Base-by-base conservation (phyloP, 2,329 filamentous ascomycete species). In the Leptographium radiaticola region DNA sequence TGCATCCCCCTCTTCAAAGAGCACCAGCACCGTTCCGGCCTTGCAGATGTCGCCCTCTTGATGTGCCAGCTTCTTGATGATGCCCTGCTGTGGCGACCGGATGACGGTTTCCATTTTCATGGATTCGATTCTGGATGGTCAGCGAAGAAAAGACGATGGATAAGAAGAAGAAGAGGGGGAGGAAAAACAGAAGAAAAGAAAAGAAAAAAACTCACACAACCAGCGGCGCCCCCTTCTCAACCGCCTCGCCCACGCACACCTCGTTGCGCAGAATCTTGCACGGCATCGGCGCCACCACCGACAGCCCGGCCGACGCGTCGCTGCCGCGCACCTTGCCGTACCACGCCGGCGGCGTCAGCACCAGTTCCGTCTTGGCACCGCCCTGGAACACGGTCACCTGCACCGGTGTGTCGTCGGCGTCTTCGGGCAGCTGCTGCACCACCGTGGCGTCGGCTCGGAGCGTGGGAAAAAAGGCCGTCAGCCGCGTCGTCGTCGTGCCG, bases 241-340 rank as follows among this genome's bases (percentile, higher is more conserved):
- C 93, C 48, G 69, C 70, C 59, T 95, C 81, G 0, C 93, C 93
- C 61, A 89, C 89, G 33, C 76, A 71, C 0, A 96, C 89, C 67
- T 95, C 87, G 49, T 96, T 93, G 59, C 88, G 82, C 57, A 98
- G 71, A 31, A 98, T 85, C 71, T 97, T 97, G 71, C 93, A 97
- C 2, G 93, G 93, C 93, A 98, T 98, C 0, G 93, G 93, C 25
- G 93, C 89, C 30, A 87, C 76, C 1, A 97, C 89, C 52, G 86
- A 93, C 56, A 91, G 90, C 8, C 83, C 76, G 0, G 79, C 77
- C 63, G 95, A 88, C 66, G 38, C 39, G 38, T 57, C 56, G 58
- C 87, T 71, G 0, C 91, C 90, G 9, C 96, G 74, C 0, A 89
- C 89, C 69, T 94, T 91, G 62, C 89, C 87, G 55, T 86, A 85